phyloP scores from a whole-genome alignment of 2,329 filamentous ascomycete genomes.

The Trichoderma sp. region DNA sequence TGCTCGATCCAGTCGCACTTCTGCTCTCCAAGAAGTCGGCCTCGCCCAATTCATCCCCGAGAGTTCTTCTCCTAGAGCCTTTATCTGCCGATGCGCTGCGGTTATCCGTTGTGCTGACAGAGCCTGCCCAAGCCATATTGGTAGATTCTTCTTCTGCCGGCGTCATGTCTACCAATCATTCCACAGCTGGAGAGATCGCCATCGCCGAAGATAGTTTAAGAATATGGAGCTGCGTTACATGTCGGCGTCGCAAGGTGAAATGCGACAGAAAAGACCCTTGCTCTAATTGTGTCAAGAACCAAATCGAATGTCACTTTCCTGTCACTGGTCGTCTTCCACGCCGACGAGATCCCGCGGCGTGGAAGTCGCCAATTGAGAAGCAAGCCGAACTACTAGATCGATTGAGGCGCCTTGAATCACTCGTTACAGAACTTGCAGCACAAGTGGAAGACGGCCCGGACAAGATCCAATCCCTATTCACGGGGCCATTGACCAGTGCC shows the following conservation, averaged over 20 bases:
- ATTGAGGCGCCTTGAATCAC: slow-evolving; percentile 30
- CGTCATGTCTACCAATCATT: neutral
- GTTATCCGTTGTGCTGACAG: neutral
- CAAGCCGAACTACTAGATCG: neutral
- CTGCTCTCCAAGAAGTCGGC: neutral
- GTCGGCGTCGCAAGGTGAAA: neutral
- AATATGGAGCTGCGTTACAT: neutral
- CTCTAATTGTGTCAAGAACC: neutral
- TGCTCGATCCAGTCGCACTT: neutral
- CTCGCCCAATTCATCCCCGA: neutral
- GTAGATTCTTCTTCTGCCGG: neutral
- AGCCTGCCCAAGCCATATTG: neutral
- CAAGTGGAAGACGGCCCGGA: slow-evolving; percentile 2
- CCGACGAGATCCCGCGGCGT: neutral
- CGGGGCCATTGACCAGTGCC: neutral
- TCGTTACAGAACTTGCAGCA: slow-evolving; percentile 25
- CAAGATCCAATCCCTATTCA: neutral
- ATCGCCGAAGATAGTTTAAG: neutral
- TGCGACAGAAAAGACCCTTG: neutral
- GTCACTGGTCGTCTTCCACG: neutral
- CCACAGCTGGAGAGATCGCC: neutral
- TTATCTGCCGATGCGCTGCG: neutral
- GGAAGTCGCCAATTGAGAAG: neutral
- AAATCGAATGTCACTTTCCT: neutral
- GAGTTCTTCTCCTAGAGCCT: neutral